Conservation (phyloP, 2,329 filamentous ascomycete genomes). For the Juglanconis sp. region DNA sequence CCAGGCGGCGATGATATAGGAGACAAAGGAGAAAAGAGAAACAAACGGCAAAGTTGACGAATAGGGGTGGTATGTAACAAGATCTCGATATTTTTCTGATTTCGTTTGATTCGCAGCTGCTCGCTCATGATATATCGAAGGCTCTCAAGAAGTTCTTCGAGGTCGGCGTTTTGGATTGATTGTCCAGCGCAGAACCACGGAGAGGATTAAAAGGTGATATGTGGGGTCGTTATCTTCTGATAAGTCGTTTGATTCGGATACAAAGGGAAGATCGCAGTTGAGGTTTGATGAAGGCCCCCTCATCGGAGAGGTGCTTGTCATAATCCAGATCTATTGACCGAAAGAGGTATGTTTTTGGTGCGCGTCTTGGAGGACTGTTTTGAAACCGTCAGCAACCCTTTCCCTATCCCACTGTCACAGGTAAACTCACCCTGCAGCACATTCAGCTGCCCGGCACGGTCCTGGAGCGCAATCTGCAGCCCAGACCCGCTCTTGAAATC, state of each 20-base stretch:
- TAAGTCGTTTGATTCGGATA: conserved; percentile 13
- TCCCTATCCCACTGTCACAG: not conserved
- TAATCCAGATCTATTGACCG: conserved; percentile 25
- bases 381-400: conserved; percentile 24
- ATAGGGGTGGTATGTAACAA: conserved; percentile 4
- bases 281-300: conserved; percentile 5
- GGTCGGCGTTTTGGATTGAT: not conserved
- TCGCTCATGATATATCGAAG: not conserved
- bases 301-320: not conserved
- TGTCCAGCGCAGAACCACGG: not conserved
- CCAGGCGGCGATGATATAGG: conserved; percentile 2
- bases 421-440: conserved; percentile 50
- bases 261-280: conserved; percentile 15
- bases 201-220: conserved; percentile 15
- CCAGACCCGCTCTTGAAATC: conserved; percentile 60
- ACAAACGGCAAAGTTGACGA: not conserved
- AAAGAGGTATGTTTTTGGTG: conserved; percentile 33
- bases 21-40: conserved; percentile 14
- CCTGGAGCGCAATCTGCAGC: conserved; percentile 62
- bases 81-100: not conserved
- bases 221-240: conserved; percentile 13
- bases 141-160: not conserved
- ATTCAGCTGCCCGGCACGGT: conserved; percentile 54
- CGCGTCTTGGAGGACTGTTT: conserved; percentile 40
- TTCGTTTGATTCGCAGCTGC: not conserved